Evolutionary conservation across 202 grass and related monocot species (phyloP).

Genomic region (Panicum hallii): DNA sequence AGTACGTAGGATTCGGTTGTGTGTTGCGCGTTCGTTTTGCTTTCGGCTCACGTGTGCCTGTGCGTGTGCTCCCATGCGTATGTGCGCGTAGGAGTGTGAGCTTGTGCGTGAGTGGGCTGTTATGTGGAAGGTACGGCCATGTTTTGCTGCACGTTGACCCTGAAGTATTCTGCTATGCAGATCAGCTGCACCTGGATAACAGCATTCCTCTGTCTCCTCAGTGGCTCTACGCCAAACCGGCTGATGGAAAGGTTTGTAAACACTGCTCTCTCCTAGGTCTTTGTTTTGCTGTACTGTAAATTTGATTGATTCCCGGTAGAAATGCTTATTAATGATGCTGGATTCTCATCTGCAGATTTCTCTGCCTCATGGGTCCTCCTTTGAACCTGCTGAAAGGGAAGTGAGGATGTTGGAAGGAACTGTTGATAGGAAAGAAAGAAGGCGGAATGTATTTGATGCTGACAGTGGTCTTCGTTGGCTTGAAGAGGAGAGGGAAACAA

Average conservation of each 20-base stretch:
- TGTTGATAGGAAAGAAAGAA: conserved; percentile 75
- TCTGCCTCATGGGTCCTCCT: conserved; percentile 51
- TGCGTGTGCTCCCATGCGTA: not conserved
- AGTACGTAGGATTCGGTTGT: conserved; percentile 24
- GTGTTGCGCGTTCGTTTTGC: not conserved
- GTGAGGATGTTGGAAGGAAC: conserved; percentile 64
- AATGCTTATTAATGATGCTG: not conserved
- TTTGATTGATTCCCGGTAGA: not conserved
- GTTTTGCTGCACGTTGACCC: conserved; percentile 45
- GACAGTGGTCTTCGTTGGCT: conserved; percentile 87
- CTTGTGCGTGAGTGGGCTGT: conserved; percentile 1
- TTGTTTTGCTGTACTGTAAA: not conserved
- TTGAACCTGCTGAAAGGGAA: conserved; percentile 66
- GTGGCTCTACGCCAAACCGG: conserved; percentile 92
- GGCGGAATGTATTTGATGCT: conserved; percentile 64
- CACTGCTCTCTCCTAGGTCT: not conserved
- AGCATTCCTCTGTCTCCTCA: conserved; percentile 97
- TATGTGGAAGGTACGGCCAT: conserved; percentile 7
- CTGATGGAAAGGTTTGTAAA: conserved; percentile 71
- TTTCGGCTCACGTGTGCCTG: not conserved
- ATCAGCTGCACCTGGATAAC: conserved; percentile 82
- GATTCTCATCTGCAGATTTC: conserved; percentile 41
- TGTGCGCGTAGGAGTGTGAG: conserved; percentile 16
- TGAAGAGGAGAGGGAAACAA: conserved; percentile 97
- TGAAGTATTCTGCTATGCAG: conserved; percentile 52